Conservation (phyloP, 1,284 basidiomycete species). For the Crepidotus sp. region DNA sequence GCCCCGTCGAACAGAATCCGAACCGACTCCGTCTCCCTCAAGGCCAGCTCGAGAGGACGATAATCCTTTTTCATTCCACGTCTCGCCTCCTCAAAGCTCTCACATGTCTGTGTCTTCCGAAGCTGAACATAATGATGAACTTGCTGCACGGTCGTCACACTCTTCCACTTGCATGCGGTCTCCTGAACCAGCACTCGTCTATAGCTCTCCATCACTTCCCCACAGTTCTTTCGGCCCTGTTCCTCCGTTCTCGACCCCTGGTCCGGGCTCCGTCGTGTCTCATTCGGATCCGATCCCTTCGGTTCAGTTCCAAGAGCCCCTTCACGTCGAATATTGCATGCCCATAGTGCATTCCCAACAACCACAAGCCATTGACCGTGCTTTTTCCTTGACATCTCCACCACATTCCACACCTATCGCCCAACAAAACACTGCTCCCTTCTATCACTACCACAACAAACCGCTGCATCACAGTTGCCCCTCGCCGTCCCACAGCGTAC, state of each 20-base stretch:
- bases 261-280: conserved; percentile 22
- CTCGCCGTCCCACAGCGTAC: neutral
- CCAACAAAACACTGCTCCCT: neutral
- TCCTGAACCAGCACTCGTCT: neutral
- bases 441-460: neutral
- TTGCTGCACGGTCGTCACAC: conserved; percentile 1
- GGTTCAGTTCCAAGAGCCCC: conserved; percentile 12
- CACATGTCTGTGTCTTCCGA: neutral
- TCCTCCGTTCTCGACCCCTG: conserved; percentile 31
- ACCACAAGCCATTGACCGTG: neutral
- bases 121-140: conserved; percentile 3
- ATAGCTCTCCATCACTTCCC: conserved; percentile 5
- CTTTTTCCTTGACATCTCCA: neutral
- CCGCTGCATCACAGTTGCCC: neutral
- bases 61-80: conserved; percentile 11
- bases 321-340: conserved; percentile 17
- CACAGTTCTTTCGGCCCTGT: neutral
- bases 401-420: conserved; percentile 1
- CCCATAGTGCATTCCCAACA: neutral
- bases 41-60: conserved; percentile 4
- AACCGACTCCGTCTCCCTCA: conserved; percentile 14
- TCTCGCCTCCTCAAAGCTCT: neutral
- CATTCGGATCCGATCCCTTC: conserved; percentile 8
- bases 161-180: neutral
- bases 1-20: conserved; percentile 14